These are phyloP conservation scores for Tilletia horrida DNA, from an alignment of 1,284 basidiomycete genomes.

Conservation along the genomic window DNA sequence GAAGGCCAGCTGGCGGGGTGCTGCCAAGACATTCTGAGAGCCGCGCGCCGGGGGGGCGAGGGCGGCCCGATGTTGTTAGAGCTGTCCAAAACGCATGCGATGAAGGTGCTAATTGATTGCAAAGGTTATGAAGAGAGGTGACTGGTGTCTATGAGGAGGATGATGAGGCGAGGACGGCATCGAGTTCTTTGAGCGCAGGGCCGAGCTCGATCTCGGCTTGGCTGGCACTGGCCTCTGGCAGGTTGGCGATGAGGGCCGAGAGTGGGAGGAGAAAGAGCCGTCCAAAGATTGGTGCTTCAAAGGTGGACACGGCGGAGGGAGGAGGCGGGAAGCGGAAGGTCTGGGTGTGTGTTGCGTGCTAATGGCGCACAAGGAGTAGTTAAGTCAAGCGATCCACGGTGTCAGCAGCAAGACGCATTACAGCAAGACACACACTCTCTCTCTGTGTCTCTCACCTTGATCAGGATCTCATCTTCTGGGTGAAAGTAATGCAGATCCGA, in stretches of 20 bases:
- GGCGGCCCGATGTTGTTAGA: too few species aligned
- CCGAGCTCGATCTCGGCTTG: background rate
- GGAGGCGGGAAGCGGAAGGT: constrained; percentile 51
- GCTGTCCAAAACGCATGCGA: too few species aligned
- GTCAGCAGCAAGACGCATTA: background rate
- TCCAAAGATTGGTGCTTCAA: constrained; percentile 48
- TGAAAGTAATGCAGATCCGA: constrained; percentile 43
- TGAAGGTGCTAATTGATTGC: too few species aligned
- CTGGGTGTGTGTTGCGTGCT: constrained; percentile 36
- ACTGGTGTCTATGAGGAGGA: too few species aligned
- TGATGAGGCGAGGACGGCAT: background rate
- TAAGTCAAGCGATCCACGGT: background rate
- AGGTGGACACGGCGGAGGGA: constrained; percentile 43
- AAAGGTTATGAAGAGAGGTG: too few species aligned
- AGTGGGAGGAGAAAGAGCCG: constrained; percentile 40
- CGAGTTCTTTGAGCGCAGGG: constrained; percentile 8
- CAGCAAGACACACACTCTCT: too few species aligned
- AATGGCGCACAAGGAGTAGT: background rate
- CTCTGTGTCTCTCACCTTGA: constrained; percentile 20
- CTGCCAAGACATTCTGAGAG: constrained; percentile 50
- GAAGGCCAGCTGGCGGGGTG: constrained; percentile 62
- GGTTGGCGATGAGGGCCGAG: constrained; percentile 1
- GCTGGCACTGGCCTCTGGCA: background rate
- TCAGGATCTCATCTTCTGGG: constrained; percentile 47
- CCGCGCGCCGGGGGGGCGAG: background rate